phyloP scores from a whole-genome alignment of 1,139 yeast species.

The Kodamaea ohmeri region DNA sequence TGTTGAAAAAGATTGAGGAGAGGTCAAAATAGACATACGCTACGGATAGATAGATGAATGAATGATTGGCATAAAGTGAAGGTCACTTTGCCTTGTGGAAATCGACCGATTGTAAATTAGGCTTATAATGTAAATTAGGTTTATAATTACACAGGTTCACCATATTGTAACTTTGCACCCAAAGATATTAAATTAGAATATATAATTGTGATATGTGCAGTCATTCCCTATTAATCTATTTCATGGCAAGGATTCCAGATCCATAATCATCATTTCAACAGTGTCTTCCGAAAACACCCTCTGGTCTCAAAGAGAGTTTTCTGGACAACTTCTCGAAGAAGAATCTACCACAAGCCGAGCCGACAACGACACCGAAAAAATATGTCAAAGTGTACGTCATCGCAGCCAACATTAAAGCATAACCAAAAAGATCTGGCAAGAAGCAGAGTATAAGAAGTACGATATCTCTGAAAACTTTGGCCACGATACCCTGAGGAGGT shows the following conservation, averaged over 20 bases:
- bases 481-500: constrained; percentile 7
- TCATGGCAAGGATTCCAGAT: no score
- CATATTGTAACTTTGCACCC: no score
- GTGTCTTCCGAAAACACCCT: constrained; percentile 7
- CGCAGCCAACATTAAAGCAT: constrained; percentile 72
- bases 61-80: background rate
- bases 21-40: background rate
- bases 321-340: constrained; percentile 56
- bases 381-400: constrained; percentile 67
- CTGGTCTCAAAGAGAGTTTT: constrained; percentile 24
- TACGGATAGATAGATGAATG: background rate
- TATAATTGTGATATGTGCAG: no score
- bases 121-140: no score
- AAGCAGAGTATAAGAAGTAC: constrained; percentile 45
- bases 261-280: no score
- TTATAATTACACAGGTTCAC: no score
- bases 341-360: constrained; percentile 67
- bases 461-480: constrained; percentile 6
- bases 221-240: background rate
- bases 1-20: constrained; percentile 25
- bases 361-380: constrained; percentile 69
- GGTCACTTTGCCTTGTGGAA: no score
- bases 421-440: constrained; percentile 62
- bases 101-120: no score
- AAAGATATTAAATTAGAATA: no score